Conservation (phyloP, 495 filamentous ascomycete species). For the Chaetomidium leptoderma region DNA sequence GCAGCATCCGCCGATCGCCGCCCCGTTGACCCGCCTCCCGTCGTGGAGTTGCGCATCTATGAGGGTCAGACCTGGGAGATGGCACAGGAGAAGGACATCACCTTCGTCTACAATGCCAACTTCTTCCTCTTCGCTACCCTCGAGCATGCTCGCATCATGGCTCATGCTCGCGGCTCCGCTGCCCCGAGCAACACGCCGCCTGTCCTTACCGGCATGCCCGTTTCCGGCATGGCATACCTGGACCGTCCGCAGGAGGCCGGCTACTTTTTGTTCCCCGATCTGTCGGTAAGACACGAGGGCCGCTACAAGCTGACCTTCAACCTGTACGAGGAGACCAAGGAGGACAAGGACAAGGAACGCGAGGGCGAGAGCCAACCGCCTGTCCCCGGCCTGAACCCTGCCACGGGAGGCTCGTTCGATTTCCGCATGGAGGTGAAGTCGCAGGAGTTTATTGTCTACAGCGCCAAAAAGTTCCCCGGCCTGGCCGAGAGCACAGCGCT, state of each 20-base stretch:
- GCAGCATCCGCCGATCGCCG: slow-evolving; percentile 90
- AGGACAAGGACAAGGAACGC: slow-evolving; percentile 50
- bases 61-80: slow-evolving; percentile 60
- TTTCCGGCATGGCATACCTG: slow-evolving; percentile 94
- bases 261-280: slow-evolving; percentile 96
- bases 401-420: slow-evolving; percentile 35
- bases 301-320: slow-evolving; percentile 85
- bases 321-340: slow-evolving; percentile 87
- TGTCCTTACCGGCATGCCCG: slow-evolving; percentile 90
- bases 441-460: slow-evolving; percentile 80
- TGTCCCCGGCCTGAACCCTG: slow-evolving; percentile 15
- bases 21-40: slow-evolving; percentile 93
- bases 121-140: slow-evolving; percentile 96
- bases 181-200: slow-evolving; percentile 64
- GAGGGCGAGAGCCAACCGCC: slow-evolving; percentile 23
- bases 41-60: slow-evolving; percentile 86
- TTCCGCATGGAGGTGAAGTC: slow-evolving; percentile 85
- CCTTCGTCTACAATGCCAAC: slow-evolving; percentile 89
- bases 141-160: slow-evolving; percentile 80
- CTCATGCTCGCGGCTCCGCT: slow-evolving; percentile 68
- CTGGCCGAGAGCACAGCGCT: slow-evolving; percentile 84
- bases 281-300: slow-evolving; percentile 95
- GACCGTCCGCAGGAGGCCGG: slow-evolving; percentile 88
- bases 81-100: slow-evolving; percentile 72
- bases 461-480: slow-evolving; percentile 98